Percentiles rank a stretch among this genome's conserved stretches.
Conservation (phyloP, 192 early-diverging fungal species). For the Gigaspora rosea region DNA sequence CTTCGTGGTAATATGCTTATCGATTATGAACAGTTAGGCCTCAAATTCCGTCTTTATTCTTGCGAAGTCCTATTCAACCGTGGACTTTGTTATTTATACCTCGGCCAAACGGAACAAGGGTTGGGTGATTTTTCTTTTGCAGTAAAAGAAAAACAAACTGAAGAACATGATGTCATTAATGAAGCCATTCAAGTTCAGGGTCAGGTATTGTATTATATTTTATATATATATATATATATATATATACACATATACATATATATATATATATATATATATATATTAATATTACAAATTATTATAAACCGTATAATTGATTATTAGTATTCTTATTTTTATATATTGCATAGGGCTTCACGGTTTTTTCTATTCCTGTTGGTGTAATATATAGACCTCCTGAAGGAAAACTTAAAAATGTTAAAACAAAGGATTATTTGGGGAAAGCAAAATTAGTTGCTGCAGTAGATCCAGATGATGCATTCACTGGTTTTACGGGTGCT, state of each 20-base stretch:
- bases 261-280: no score
- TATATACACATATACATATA: no score
- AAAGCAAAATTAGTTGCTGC: constrained; percentile 85
- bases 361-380: constrained; percentile 78
- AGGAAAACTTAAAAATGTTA: constrained; percentile 81
- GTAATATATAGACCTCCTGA: constrained; percentile 83
- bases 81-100: constrained; percentile 77
- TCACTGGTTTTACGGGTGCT: constrained; percentile 64
- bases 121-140: constrained; percentile 74
- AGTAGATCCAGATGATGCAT: constrained; percentile 60
- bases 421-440: constrained; percentile 78
- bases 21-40: constrained; percentile 94
- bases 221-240: no score
- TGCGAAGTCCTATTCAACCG: constrained; percentile 93
- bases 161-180: constrained; percentile 71
- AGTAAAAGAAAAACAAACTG: constrained; percentile 58
- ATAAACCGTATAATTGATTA: not conserved
- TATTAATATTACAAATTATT: not conserved
- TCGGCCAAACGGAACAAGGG: constrained; percentile 71
- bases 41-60: constrained; percentile 84
- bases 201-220: constrained; percentile 18
- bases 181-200: constrained; percentile 62
- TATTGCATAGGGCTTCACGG: constrained; percentile 60
- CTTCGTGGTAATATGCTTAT: constrained; percentile 85
- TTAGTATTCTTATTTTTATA: not conserved